Base-by-base conservation (phyloP, 441 rosid species). In the Omphalea diandra region DNA sequence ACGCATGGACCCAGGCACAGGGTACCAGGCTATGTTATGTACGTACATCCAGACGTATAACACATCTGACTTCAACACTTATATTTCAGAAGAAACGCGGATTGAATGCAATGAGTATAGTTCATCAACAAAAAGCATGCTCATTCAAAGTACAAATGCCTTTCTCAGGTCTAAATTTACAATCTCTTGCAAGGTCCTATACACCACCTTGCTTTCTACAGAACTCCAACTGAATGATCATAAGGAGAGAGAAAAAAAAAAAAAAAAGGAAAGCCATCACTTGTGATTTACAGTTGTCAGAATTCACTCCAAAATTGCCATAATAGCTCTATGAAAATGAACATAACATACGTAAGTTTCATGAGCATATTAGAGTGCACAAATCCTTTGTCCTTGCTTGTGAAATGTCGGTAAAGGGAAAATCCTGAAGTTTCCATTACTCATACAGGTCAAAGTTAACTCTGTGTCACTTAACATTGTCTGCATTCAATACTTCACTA, bases 361-460 rank as follows among this genome's bases (percentile, higher is more conserved):
- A 85, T 26, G 88, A 83, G 86, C 97, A 91, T 64, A 91, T 79
- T 76, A 91, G 77, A 58, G 89, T 83, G 83, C 98, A 94, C 69
- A 94, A 79, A 75, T 91, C 92, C 73, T 59, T 75, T 59, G 75
- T 82, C 77, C 98, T 86, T 59, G 82, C 83, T 57, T 64, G 77
- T 20, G 97, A 82, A 50, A 93, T 79, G 73, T 89, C 81, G 49
- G 90, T 83, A 73, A 36, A 88, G 93, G 90, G 56, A 86, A 84
- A 53, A 85, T 76, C 78, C 81, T 74, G 85, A 86, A 87, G 73
- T 83, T 87, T 36, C 95, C 94, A 66, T 87, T 88, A 31, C 43
- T 67, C 69, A 79, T 71, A 65, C 97, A 87, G n/a, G 97, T 91
- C 73, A 91, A 77, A 59, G 97, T 91, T 78, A 81, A 58, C 81